phyloP scores from a whole-genome alignment of 2,329 filamentous ascomycete genomes.

The Tolypocladium capitatum region DNA sequence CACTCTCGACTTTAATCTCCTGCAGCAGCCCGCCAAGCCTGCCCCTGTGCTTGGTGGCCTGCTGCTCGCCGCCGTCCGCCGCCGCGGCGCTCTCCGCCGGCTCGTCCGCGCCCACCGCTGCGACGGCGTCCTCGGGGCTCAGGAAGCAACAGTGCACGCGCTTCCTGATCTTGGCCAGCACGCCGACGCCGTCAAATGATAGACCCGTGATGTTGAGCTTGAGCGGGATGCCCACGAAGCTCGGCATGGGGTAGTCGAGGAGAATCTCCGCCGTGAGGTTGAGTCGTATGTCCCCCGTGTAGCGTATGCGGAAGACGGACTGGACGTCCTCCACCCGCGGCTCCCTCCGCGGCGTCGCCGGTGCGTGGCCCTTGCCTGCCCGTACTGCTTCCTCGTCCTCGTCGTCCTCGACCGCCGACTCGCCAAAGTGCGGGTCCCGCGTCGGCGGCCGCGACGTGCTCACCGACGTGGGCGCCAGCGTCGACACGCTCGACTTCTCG shows the following conservation, averaged over 20 bases:
- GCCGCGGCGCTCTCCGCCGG: conserved; percentile 11
- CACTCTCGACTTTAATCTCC: conserved; percentile 91
- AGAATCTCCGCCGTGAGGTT: conserved; percentile 90
- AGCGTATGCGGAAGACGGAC: conserved; percentile 80
- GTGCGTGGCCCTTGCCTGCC: conserved; percentile 5
- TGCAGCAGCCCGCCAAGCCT: conserved; percentile 65
- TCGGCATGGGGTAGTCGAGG: conserved; percentile 96
- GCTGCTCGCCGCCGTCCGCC: conserved; percentile 4
- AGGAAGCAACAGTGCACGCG: conserved; percentile 89
- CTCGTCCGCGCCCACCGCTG: conserved; percentile 46
- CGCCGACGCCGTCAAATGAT: conserved; percentile 88
- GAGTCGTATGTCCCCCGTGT: conserved; percentile 75
- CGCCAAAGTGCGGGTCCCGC: conserved; percentile 29
- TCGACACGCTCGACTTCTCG: conserved; percentile 51
- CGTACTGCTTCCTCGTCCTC: conserved; percentile 8
- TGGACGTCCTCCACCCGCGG: conserved; percentile 77
- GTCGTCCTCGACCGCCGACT: conserved; percentile 25
- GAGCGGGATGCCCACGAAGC: conserved; percentile 89
- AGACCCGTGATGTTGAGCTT: conserved; percentile 91
- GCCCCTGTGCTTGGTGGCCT: conserved; percentile 10
- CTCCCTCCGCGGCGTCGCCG: conserved; percentile 35
- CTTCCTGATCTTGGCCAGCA: conserved; percentile 81
- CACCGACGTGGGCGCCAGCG: conserved; percentile 41
- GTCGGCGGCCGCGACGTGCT: conserved; percentile 44
- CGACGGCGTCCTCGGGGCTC: conserved; percentile 77